Percentiles rank a stretch among this genome's conserved stretches.
Conservation (phyloP, 805 yeast species). For the Lachancea dasiensis region DNA sequence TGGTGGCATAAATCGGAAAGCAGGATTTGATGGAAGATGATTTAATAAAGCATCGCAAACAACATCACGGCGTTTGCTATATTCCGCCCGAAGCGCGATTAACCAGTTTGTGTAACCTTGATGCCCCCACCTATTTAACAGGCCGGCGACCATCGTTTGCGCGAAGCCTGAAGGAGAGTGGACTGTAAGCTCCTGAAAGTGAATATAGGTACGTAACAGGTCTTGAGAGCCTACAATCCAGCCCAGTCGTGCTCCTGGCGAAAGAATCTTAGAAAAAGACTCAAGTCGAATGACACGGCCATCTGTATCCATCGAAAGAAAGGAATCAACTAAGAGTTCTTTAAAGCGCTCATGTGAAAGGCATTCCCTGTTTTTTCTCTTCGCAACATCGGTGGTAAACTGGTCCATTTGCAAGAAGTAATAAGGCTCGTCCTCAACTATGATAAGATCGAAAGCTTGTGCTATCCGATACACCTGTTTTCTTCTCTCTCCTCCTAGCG, state of each 20-base stretch:
- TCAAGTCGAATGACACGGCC: slow-evolving; percentile 88
- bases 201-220: slow-evolving; percentile 57
- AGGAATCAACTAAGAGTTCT: slow-evolving; percentile 64
- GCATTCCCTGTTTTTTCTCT: slow-evolving; percentile 26
- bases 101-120: slow-evolving; percentile 85
- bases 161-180: slow-evolving; percentile 82
- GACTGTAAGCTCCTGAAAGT: slow-evolving; percentile 73
- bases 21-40: slow-evolving; percentile 35
- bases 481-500: slow-evolving; percentile 73
- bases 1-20: slow-evolving; percentile 47
- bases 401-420: slow-evolving; percentile 90
- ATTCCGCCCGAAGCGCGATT: slow-evolving; percentile 73
- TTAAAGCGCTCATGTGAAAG: slow-evolving; percentile 58
- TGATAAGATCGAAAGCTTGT: slow-evolving; percentile 75
- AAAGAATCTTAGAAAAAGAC: slow-evolving; percentile 84
- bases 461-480: slow-evolving; percentile 67
- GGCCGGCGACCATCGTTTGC: slow-evolving; percentile 60
- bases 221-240: slow-evolving; percentile 74
- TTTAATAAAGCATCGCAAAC: slow-evolving; percentile 69
- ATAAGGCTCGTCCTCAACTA: slow-evolving; percentile 96
- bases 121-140: slow-evolving; percentile 86
- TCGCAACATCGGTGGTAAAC: slow-evolving; percentile 45
- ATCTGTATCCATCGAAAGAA: slow-evolving; percentile 67
- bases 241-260: slow-evolving; percentile 86
- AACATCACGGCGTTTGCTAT: slow-evolving; percentile 81